These are phyloP conservation scores for Pyrus hybrid DNA, from an alignment of 331 rosid genomes.

Conservation along the genomic window DNA sequence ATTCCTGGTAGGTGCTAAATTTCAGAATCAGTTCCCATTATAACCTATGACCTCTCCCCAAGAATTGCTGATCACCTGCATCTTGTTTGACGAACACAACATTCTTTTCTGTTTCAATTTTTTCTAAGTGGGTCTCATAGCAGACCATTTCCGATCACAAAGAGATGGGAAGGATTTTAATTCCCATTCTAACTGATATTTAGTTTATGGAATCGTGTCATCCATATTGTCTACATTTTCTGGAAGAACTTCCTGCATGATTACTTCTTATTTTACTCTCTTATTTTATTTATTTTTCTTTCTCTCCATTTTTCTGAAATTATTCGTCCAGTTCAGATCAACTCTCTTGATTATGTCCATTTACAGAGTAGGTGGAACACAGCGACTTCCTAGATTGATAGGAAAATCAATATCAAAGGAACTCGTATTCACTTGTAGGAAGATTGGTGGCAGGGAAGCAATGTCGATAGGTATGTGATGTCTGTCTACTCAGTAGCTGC, in stretches of 20 bases:
- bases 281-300: neutral
- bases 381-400: constrained; percentile 78
- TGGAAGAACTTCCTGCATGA: neutral
- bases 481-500: constrained; percentile 6
- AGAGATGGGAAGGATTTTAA: neutral
- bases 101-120: neutral
- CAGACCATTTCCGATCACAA: neutral
- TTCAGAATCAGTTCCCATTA: neutral
- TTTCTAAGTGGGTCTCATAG: neutral
- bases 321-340: neutral
- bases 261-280: neutral
- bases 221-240: neutral
- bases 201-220: neutral
- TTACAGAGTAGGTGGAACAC: constrained; percentile 93
- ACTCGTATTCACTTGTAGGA: constrained; percentile 72
- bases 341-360: constrained; percentile 21
- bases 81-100: neutral
- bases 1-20: constrained; percentile 68
- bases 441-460: constrained; percentile 61
- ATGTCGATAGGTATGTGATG: constrained; percentile 54
- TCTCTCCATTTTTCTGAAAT: neutral
- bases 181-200: neutral
- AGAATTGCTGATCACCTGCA: neutral
- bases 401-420: constrained; percentile 82
- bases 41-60: neutral